Conservation (phyloP, 305 asterid species). For the Vinca major region DNA sequence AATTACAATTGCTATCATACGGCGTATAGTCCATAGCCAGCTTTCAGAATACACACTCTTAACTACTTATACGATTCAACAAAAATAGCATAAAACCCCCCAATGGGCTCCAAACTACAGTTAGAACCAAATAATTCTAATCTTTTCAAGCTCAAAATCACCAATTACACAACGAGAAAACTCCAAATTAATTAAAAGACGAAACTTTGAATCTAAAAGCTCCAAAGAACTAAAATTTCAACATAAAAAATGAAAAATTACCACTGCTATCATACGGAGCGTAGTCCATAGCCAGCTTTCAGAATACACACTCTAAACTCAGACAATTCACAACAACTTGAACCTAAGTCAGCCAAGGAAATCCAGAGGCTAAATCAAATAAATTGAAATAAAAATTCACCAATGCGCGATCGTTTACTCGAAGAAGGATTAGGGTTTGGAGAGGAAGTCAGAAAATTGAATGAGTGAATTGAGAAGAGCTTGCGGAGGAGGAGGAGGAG, state of each 20-base stretch:
- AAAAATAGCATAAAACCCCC: neutral
- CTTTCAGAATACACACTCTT: constrained; percentile 18
- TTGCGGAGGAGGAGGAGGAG: constrained; percentile 19
- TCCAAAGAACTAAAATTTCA: constrained; percentile 10
- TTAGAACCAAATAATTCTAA: neutral
- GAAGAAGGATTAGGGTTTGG: constrained; percentile 14
- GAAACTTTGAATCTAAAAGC: neutral
- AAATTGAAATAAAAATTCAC: neutral
- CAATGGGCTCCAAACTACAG: neutral
- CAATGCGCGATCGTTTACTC: neutral
- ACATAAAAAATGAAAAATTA: constrained; percentile 6
- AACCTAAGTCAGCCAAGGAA: constrained; percentile 3
- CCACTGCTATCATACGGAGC: constrained; percentile 76
- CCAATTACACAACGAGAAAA: neutral
- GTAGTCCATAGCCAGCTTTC: constrained; percentile 76
- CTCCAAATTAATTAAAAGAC: neutral
- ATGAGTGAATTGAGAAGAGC: constrained; percentile 27
- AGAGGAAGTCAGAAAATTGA: constrained; percentile 15
- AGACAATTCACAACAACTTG: constrained; percentile 13
- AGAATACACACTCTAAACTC: constrained; percentile 16
- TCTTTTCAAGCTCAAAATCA: neutral
- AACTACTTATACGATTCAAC: neutral
- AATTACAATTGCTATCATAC: constrained; percentile 61
- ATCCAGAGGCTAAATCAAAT: constrained; percentile 9
- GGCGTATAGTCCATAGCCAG: constrained; percentile 87